Percentiles rank a stretch among this genome's conserved stretches.
Evolutionary conservation across 2,329 filamentous ascomycete species (phyloP).

Genomic region (Didymella keratinophila): DNA sequence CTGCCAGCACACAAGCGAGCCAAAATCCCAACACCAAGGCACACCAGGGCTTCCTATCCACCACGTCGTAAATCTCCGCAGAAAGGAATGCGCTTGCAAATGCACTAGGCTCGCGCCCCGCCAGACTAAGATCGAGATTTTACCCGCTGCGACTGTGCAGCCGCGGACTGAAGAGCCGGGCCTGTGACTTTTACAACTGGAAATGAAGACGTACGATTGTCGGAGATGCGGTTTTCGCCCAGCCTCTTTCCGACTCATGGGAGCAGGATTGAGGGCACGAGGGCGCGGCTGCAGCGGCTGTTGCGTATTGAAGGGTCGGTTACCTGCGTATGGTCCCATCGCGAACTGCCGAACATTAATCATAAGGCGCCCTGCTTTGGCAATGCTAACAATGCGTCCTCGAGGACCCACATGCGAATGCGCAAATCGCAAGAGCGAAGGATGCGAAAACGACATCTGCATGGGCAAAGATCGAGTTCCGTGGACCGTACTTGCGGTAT

Average conservation of each 20-base stretch:
- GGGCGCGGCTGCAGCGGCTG: neutral
- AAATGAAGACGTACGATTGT: neutral
- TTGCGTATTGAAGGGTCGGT: neutral
- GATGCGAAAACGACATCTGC: too few relatives aligned
- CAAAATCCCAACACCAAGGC: neutral
- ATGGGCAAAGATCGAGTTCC: too few relatives aligned
- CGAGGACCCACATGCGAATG: too few relatives aligned
- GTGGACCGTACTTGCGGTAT: too few relatives aligned
- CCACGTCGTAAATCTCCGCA: neutral
- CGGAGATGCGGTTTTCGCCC: too few relatives aligned
- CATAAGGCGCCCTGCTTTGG: too few relatives aligned
- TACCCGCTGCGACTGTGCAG: neutral
- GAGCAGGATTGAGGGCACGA: neutral
- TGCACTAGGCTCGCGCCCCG: slow-evolving; percentile 15
- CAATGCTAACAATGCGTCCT: too few relatives aligned
- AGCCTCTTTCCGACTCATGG: too few relatives aligned
- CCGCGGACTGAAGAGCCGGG: slow-evolving; percentile 2
- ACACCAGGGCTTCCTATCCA: neutral
- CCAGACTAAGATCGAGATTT: slow-evolving; percentile 14
- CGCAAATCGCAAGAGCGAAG: too few relatives aligned
- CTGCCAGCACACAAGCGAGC: slow-evolving; percentile 4
- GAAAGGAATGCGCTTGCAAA: slow-evolving; percentile 1
- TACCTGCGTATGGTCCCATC: neutral
- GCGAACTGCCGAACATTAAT: neutral
- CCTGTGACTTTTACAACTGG: neutral